Base-by-base conservation (phyloP, 345 rosid genomes). In the Salix suchowensis region DNA sequence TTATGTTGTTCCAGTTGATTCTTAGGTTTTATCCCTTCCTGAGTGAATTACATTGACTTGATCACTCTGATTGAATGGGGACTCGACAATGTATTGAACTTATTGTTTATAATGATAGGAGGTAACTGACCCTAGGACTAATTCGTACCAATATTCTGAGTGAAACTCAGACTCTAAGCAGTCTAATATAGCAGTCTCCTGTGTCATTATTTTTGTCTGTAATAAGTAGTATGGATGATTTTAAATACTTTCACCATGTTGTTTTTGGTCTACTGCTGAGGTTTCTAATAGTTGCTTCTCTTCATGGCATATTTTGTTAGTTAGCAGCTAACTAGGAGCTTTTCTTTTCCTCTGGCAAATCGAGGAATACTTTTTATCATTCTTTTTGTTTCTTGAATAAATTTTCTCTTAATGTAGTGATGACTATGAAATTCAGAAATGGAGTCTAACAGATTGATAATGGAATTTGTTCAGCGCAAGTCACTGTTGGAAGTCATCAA, bases 401-500 rank as follows among this genome's bases (percentile, higher is more conserved):
- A 12, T 62, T 11, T 40, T 40, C 4, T 72, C 36, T 44, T 4
- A 46, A 28, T 32, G 12, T 19, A n/a, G 67, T 14, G 46, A 44
- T 68, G 21, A 30, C 11, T 72, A 18, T 10, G 62, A 37, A 64
- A 13, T 76, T 70, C 42, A 50, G 16, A 65, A 70, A 52, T 76
- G 42, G 77, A 28, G 72, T 50, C 65, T 72, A 42, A 77, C 68
- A 21, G 83, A 80, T 81, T 64, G 26, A 76, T 65, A 61, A 34
- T 72, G 76, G 77, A 70, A 54, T 80, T 68, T 66, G 36, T 83
- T 77, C 87, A 93, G 98, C 92, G 97, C 32, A 95, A 93, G 87
- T 71, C 86, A 19, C 80, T 91, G 54, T 83, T 91, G 76, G 92
- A 88, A 87, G 96, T 91, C 37, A 87, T 96, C 83, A 96, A 95